Base-by-base conservation (phyloP, 495 filamentous ascomycete genomes). In the Pyronema omphalodes region DNA sequence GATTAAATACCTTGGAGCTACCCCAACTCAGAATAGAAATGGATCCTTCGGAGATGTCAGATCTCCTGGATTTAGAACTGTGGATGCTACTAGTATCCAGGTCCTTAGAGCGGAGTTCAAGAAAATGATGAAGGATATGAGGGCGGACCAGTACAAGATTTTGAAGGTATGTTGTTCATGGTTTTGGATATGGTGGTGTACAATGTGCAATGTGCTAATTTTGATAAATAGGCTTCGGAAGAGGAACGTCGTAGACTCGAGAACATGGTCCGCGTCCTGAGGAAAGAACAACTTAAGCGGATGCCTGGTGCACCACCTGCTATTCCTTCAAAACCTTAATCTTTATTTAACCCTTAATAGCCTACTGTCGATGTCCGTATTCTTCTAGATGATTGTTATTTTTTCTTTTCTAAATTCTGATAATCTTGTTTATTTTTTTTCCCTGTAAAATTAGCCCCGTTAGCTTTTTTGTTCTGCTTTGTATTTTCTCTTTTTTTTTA, bases 101-200 rank as follows among this genome's bases (percentile, higher is more conserved):
- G 79, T 86, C 14, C 66, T 89, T 51, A 82, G 81, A 68, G 83
- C 79, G 50, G 84, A 89, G 65, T 89, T 89, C 65, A 84, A 84
- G 73, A 87, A 86, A 71, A 88, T 89, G 84, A 89, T 88, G 84
- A 74, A 81, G 51, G 84, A 88, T 58, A 83, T 81, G 54, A 78
- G 82, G 46, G 73, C 74, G 12, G 84, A 89, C 60, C 79, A 79
- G 56, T 70, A 78, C 65, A 84, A 75, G 70, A 71, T 74, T 49
- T 63, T 88, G 37, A 80, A 75, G 72, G 84, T 87, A 62, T 66
- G 76, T 73, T 55, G 17, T 6, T 35, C 7, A 36, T 29, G 23
- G 23, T n/a, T 40, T 9, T 19, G 33, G 17, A 52, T 15, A 37
- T 12, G 17, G 14, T 6, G 15, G 15, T n/a, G 17, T 6, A 3